Evolutionary conservation across 345 rosid species (phyloP).

Genomic region (Sisymbrium irio): DNA sequence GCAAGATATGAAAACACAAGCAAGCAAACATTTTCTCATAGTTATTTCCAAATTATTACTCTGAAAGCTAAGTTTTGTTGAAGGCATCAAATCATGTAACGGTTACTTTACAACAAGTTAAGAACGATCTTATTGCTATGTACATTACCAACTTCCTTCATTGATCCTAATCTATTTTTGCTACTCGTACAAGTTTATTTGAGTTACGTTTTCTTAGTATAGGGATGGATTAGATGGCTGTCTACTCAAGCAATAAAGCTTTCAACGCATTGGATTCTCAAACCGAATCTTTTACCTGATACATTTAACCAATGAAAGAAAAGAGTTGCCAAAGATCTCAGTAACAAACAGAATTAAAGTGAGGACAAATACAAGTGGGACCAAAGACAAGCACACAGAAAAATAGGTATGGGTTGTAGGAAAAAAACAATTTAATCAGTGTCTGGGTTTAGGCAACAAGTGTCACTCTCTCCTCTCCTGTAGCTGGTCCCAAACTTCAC

Average conservation of each 20-base stretch:
- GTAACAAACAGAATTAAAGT: slow-evolving; percentile 24
- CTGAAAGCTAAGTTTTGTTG: slow-evolving; percentile 25
- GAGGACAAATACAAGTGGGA: slow-evolving; percentile 31
- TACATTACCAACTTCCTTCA: slow-evolving; percentile 17
- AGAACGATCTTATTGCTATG: slow-evolving; percentile 18
- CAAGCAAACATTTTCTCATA: not conserved
- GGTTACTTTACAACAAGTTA: slow-evolving; percentile 3
- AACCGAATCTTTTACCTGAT: slow-evolving; percentile 1
- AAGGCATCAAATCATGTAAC: slow-evolving; percentile 12
- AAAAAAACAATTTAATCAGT: slow-evolving; percentile 16
- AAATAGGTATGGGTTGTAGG: slow-evolving; percentile 17
- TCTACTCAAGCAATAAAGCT: not conserved
- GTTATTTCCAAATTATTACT: slow-evolving; percentile 16
- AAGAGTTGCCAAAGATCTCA: slow-evolving; percentile 19
- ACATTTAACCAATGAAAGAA: slow-evolving; percentile 16
- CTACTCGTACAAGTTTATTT: not conserved
- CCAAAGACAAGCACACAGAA: slow-evolving; percentile 35
- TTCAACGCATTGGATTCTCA: slow-evolving; percentile 29
- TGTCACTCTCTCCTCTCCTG: slow-evolving; percentile 28
- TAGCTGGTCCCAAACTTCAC: slow-evolving; percentile 23
- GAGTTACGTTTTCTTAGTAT: not conserved
- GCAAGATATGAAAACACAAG: slow-evolving; percentile 58
- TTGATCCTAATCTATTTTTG: not conserved
- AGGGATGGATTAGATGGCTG: too few species aligned
- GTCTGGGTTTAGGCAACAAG: slow-evolving; percentile 31